phyloP scores from a whole-genome alignment of 495 filamentous ascomycete genomes.

The Penicillium lagena region DNA sequence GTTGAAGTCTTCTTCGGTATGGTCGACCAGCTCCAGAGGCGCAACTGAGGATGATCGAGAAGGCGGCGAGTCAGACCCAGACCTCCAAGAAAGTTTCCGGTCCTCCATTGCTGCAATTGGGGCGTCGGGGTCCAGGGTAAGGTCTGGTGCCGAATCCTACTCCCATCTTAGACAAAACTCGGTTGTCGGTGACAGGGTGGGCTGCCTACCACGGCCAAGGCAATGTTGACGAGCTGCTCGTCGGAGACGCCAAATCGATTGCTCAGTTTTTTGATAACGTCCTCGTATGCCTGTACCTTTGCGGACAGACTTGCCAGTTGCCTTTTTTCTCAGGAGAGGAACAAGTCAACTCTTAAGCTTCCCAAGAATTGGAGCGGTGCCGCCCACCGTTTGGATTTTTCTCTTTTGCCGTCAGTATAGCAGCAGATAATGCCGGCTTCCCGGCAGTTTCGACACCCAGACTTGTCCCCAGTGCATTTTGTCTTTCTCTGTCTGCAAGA shows the following conservation, averaged over 20 bases:
- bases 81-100: conserved; percentile 4
- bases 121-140: conserved; percentile 12
- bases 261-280: conserved; percentile 32
- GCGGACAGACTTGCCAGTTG: conserved; percentile 44
- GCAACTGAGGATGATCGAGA: conserved; percentile 27
- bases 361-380: neutral
- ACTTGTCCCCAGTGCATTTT: conserved; percentile 52
- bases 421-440: conserved; percentile 44
- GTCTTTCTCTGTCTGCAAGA: conserved; percentile 47
- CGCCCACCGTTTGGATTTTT: conserved; percentile 46
- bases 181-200: neutral
- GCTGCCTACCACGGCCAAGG: conserved; percentile 24
- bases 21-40: conserved; percentile 46
- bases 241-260: conserved; percentile 30
- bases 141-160: conserved; percentile 21
- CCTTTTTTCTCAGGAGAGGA: conserved; percentile 10
- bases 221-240: conserved; percentile 34
- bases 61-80: conserved; percentile 15
- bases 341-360: neutral
- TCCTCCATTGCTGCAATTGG: conserved; percentile 3
- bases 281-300: conserved; percentile 45
- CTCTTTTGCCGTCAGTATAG: conserved; percentile 53
- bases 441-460: conserved; percentile 49
- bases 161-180: conserved; percentile 7
- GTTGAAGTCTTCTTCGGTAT: conserved; percentile 54